phyloP scores from a whole-genome alignment of 306 rosid genomes.

The Cicer chorassanicum region DNA sequence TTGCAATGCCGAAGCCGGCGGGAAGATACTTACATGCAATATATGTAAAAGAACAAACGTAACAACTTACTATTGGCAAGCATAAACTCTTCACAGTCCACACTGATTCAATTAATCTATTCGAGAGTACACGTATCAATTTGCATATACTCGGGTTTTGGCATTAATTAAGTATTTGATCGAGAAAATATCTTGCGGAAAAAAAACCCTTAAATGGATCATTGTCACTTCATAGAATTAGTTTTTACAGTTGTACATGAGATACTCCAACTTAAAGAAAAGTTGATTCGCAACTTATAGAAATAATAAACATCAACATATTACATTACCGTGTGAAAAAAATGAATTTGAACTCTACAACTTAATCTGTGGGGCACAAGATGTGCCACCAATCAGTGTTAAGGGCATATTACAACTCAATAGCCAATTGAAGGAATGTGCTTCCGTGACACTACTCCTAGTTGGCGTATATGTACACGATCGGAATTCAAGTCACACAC shows the following conservation, averaged over 20 bases:
- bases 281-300: constrained; percentile 1
- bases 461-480: constrained; percentile 47
- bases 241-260: neutral
- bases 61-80: neutral
- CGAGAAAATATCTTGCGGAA: no score
- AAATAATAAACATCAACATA: constrained; percentile 38
- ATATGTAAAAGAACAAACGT: constrained; percentile 10
- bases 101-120: neutral
- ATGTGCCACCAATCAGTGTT: constrained; percentile 19
- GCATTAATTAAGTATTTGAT: no score
- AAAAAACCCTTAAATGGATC: neutral
- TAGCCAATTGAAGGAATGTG: constrained; percentile 30
- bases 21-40: constrained; percentile 66
- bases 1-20: constrained; percentile 74
- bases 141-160: no score
- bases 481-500: constrained; percentile 38
- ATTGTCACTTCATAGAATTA: neutral
- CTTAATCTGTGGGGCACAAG: constrained; percentile 29
- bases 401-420: constrained; percentile 40
- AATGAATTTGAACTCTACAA: constrained; percentile 42
- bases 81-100: no score
- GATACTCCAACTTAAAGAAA: neutral
- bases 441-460: constrained; percentile 42
- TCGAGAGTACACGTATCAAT: no score
- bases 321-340: constrained; percentile 41